Percentiles rank a stretch among this genome's conserved stretches.
These are phyloP conservation scores for Nitzschia putrida DNA, from an alignment of 108 stramenopile genomes.

Conservation along the genomic window DNA sequence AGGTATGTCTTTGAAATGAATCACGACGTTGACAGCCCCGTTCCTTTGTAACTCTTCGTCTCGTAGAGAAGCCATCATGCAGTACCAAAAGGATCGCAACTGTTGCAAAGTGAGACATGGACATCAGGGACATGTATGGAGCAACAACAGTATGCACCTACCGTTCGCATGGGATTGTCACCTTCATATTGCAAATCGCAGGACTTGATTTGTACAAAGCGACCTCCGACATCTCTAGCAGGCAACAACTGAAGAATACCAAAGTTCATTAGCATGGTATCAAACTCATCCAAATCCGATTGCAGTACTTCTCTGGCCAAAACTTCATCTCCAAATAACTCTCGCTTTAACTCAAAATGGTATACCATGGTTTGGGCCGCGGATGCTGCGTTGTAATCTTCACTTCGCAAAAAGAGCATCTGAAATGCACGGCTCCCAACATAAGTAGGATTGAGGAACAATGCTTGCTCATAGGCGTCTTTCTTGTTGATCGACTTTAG, in stretches of 20 bases:
- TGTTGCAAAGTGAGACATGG: too few species aligned
- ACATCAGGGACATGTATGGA: too few species aligned
- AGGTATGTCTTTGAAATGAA: background rate
- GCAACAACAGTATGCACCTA: background rate
- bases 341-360: slow-evolving; percentile 36
- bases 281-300: background rate
- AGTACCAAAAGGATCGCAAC: background rate
- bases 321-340: slow-evolving; percentile 39
- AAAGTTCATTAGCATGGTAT: background rate
- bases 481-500: slow-evolving; percentile 8
- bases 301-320: slow-evolving; percentile 1
- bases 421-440: slow-evolving; percentile 33
- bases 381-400: slow-evolving; percentile 32
- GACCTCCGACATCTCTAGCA: slow-evolving; percentile 7
- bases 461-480: slow-evolving; percentile 21
- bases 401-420: slow-evolving; percentile 43
- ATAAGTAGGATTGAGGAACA: slow-evolving; percentile 21
- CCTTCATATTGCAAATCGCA: background rate
- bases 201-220: background rate
- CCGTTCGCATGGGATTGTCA: background rate
- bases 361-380: slow-evolving; percentile 37
- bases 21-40: slow-evolving; percentile 10
- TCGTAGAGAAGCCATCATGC: background rate
- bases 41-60: slow-evolving; percentile 25
- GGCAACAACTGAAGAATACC: slow-evolving; percentile 2